Evolutionary conservation across 106 monocot species (phyloP).

Genomic region (Dendrobium officinale): DNA sequence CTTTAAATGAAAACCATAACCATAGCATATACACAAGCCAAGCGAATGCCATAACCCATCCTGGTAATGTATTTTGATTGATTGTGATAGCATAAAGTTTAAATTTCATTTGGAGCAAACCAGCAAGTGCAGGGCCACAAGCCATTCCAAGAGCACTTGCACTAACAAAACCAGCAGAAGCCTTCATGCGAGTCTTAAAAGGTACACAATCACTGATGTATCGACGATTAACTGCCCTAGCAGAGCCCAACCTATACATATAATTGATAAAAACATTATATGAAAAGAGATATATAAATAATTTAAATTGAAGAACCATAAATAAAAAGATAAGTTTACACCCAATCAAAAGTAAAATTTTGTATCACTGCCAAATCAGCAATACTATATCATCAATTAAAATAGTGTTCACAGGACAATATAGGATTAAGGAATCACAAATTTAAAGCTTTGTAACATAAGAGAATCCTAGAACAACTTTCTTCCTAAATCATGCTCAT

Average conservation of each 20-base stretch:
- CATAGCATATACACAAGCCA: slow-evolving; percentile 36
- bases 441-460: not conserved
- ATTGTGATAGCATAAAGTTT: slow-evolving; percentile 27
- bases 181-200: slow-evolving; percentile 36
- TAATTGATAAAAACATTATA: not conserved
- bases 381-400: not conserved
- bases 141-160: slow-evolving; percentile 52
- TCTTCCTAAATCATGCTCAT: not conserved
- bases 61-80: slow-evolving; percentile 35
- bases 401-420: not conserved
- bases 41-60: slow-evolving; percentile 38
- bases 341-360: not conserved
- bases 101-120: slow-evolving; percentile 35
- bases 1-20: slow-evolving; percentile 38
- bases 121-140: slow-evolving; percentile 45
- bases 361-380: not conserved
- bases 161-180: slow-evolving; percentile 49
- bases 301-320: not conserved
- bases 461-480: not conserved
- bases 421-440: not conserved
- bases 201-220: slow-evolving; percentile 49
- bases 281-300: not conserved
- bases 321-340: not conserved
- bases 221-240: slow-evolving; percentile 42
- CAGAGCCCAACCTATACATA: slow-evolving; percentile 37